Evolutionary conservation across 768 basidiomycete species (phyloP), one percentile per base, ranked within the genome.

Genomic region (Suillus luteus): DNA sequence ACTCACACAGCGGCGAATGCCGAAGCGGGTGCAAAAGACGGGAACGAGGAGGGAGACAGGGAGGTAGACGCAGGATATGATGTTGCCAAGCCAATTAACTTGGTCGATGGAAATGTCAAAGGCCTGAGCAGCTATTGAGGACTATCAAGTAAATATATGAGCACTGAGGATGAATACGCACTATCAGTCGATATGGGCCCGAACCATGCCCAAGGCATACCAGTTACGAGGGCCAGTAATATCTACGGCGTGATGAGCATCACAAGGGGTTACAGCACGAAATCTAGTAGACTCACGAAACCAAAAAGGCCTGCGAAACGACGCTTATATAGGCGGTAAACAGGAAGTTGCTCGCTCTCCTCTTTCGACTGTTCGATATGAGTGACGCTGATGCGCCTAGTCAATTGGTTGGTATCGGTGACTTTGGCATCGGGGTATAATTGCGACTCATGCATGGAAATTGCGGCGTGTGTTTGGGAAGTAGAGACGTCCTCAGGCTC

Each of bases 1-100:
- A 80, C 88, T 54, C 67, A 91, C 92, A 69, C 85, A 85, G 68
- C 81, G 76, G 44, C 84, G 81, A 44, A 93, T 74, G 3, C 91
- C 90, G 65, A 83, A 87, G 65, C 81, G 81, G 19, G 80, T 76
- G 64, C 85, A 83, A 37, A 91, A 67, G 12, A 80, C 69, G 0
- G 93, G 92, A 15, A 89, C 76, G 19, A 84, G 67, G 40, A 90
- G 67, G 1, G 90, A 85, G 9, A 79, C 78, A 1, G 89, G 88
- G 17, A 94, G 78, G 66, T 86, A 93, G 1, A 87, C 72, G 40
- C 85, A 78, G 2, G 84, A 80, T 22, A 88, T 77, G 60, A 89
- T 80, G 68, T 91, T 94, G 11, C 89, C 87, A 2, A 95, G 78
- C 93, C 93, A 94, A 67, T 91, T 93, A 15, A 92, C 87, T 73